Evolutionary conservation across 140 eudicot genomes (phyloP).

Genomic region (Anethum foeniculum): DNA sequence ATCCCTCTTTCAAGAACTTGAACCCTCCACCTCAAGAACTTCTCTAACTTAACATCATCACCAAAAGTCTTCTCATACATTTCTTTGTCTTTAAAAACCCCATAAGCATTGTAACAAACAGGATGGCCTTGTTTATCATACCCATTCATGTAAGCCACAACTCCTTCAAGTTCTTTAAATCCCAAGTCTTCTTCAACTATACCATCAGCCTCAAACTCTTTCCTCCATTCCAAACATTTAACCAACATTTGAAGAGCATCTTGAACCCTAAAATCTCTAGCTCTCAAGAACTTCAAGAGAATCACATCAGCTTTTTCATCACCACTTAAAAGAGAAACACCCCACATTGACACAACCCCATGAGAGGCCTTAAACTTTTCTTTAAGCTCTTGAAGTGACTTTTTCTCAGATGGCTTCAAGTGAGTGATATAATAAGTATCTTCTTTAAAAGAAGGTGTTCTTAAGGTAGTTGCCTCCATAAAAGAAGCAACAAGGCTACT

Average conservation of each 20-base stretch:
- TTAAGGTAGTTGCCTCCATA: conserved; percentile 50
- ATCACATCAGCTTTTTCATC: conserved; percentile 65
- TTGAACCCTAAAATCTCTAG: conserved; percentile 66
- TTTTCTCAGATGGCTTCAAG: conserved; percentile 60
- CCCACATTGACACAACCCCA: conserved; percentile 59
- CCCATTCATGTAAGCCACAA: conserved; percentile 89
- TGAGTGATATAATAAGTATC: conserved; percentile 81
- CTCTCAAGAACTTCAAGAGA: conserved; percentile 71
- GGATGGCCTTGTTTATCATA: conserved; percentile 77
- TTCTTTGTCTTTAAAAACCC: conserved; percentile 67
- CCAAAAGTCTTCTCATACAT: conserved; percentile 79
- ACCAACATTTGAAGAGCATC: conserved; percentile 65
- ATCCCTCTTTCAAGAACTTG: conserved; percentile 93
- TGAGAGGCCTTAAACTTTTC: conserved; percentile 30
- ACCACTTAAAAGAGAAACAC: conserved; percentile 37
- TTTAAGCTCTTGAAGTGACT: conserved; percentile 62
- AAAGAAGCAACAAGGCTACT: conserved; percentile 43
- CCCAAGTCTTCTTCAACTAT: conserved; percentile 78
- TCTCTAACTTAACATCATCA: conserved; percentile 56
- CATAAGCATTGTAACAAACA: conserved; percentile 89
- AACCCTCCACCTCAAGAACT: conserved; percentile 83
- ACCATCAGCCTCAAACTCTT: conserved; percentile 65
- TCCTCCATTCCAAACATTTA: conserved; percentile 59
- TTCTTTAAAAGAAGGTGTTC: conserved; percentile 79
- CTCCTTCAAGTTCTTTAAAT: conserved; percentile 75